Evolutionary conservation across 202 grass and related monocot genomes (phyloP), one percentile per base, ranked within the genome.

Genomic region (Zizania palustris): DNA sequence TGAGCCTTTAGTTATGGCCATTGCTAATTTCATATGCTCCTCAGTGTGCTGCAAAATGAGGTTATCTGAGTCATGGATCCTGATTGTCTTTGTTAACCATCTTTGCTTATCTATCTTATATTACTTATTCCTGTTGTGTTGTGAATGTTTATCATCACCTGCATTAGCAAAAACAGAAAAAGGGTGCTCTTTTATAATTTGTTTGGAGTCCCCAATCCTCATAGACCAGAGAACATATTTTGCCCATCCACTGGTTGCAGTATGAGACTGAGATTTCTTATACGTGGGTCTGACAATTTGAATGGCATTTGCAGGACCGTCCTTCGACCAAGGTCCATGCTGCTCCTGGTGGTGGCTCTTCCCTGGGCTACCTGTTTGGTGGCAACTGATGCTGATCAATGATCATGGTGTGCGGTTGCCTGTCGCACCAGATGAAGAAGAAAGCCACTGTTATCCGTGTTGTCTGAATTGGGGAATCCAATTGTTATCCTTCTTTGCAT

Each of bases 301-400:
- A 54, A 39, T 40, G 50, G 13, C 5, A 14, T 49, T 50, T 77
- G 49, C 51, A 90, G 88, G 74, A 77, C 9, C 88, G 88, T 6
- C 88, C 88, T 73, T 90, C 84, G 5, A 90, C 88, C 22, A 90
- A 84, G 84, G 88, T 90, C 51, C 76, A 84, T 20, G 66, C 65
- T 41, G 84, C 76, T 41, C 88, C 88, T 0, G 88, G 88, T 1
- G 88, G 88, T 35, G 71, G 84, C 13, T 90, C 88, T 74, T 84
- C 84, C 74, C 76, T 90, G 42, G 76, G 66, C 39, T 90, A 90
- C 49, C 80, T 90, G 40, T 90, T 90, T 0, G 84, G 88, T 50
- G 88, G 88, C 9, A 85, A 85, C 6, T 85, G 82, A 85, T 28
- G 28, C 28, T 28, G 28, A 15, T 38, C 28, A 16, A 16, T 37